Base-by-base conservation (phyloP, 192 early-diverging fungal species). In the Coemansia pectinata region DNA sequence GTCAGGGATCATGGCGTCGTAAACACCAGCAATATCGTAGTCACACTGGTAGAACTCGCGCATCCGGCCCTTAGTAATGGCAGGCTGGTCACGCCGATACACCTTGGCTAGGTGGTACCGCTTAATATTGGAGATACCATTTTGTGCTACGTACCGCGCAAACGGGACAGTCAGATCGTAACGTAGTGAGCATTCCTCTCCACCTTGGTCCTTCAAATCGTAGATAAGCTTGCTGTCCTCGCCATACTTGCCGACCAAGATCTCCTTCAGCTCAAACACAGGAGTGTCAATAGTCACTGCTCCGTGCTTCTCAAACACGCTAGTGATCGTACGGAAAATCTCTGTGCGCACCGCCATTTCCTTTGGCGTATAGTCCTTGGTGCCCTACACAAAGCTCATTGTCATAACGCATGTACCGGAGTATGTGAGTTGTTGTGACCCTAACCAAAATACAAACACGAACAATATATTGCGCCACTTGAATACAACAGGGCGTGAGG, bases 201-300 rank as follows among this genome's bases (percentile, higher is more conserved):
- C 97, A 33, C 96, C 97, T 73, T 99, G 97, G 78, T 99, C 96
- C 70, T 92, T 86, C 36, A 99, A 83, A 79, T 99, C 96, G 71
- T 98, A 99, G 66, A 99, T 99, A 67, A 99, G 86, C 78, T 99
- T 99, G 77, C 91, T 92, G 85, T 99, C 97, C 83, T 99, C 97
- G 23, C 97, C 96, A 67, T 99, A 99, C 74, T 99, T 99, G 65
- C 96, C 96, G 14, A 91, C 76, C 7, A 99, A 87, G 65, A 98
- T 97, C 72, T 99, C 97, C 77, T 91, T 97, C 27, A 97, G 88
- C 84, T 99, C 97, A 84, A 98, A 99, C 55, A 99, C 97, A 6
- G 97, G 97, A 2, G 97, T 99, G 65, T 99, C 96, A 69, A 99
- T 98, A 2, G 97, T 98, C 34, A 98, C 94, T 10, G 92, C 97